Evolutionary conservation across 306 rosid species (phyloP).

Genomic region (Cucurbita moschata): DNA sequence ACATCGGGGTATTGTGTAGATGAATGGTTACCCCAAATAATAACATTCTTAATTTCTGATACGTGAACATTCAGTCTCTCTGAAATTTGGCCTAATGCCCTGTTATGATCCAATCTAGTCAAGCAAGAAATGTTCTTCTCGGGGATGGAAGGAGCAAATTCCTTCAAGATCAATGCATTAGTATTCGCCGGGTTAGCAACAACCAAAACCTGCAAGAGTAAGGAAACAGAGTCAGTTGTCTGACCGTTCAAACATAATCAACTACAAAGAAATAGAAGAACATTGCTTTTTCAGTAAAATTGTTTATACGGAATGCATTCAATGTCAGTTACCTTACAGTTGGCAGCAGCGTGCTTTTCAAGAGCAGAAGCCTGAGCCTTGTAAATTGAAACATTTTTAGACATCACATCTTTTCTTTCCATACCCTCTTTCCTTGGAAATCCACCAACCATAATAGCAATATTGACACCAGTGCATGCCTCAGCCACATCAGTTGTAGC

Average conservation of each 20-base stretch:
- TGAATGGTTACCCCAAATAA: constrained; percentile 98
- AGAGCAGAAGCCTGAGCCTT: constrained; percentile 97
- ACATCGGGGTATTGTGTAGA: constrained; percentile 97
- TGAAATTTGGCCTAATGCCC: constrained; percentile 96
- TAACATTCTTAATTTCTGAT: constrained; percentile 76
- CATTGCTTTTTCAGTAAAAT: not conserved
- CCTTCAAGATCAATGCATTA: constrained; percentile 94
- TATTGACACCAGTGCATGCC: constrained; percentile 82
- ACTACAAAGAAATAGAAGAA: not conserved
- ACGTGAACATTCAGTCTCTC: constrained; percentile 74
- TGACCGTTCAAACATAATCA: not conserved
- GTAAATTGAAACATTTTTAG: constrained; percentile 84
- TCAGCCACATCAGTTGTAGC: constrained; percentile 96
- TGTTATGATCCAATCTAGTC: constrained; percentile 93
- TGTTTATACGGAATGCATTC: not conserved
- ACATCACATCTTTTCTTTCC: constrained; percentile 97
- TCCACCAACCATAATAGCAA: constrained; percentile 98
- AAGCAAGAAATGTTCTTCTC: constrained; percentile 75
- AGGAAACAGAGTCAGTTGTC: not conserved
- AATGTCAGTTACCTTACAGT: constrained; percentile 57
- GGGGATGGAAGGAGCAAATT: constrained; percentile 88
- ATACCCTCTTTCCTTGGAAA: constrained; percentile 98
- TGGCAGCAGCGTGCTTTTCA: constrained; percentile 80
- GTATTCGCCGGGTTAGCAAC: constrained; percentile 99
- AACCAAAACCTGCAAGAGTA: constrained; percentile 67